These are phyloP conservation scores for Malus sylvestris DNA, from an alignment of 306 rosid species.

Conservation along the genomic window DNA sequence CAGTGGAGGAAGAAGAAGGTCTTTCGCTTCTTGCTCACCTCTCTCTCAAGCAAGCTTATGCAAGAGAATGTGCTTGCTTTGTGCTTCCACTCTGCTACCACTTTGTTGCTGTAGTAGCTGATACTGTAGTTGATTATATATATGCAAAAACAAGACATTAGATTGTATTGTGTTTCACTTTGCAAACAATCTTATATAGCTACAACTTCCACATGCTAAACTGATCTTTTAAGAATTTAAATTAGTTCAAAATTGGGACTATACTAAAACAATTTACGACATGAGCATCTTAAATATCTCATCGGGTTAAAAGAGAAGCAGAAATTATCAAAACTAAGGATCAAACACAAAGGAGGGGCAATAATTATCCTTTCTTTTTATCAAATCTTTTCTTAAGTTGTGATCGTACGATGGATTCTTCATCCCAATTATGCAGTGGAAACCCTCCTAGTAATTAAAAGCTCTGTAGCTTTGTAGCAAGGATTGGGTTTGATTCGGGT, in stretches of 20 bases:
- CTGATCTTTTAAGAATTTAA: background rate
- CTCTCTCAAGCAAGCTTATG: conserved; percentile 58
- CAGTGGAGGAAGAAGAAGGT: background rate
- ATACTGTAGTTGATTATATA: background rate
- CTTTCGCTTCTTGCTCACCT: conserved; percentile 47
- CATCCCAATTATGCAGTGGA: no score
- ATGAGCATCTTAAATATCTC: background rate
- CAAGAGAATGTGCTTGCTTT: conserved; percentile 90
- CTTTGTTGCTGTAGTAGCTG: background rate
- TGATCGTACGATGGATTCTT: no score
- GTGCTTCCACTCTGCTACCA: conserved; percentile 55
- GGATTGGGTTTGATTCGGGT: no score
- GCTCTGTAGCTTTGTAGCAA: no score
- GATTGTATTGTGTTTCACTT: no score
- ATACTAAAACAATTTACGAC: background rate
- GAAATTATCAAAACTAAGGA: background rate
- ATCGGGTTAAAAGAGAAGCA: background rate
- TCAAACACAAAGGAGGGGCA: background rate
- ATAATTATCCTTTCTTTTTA: background rate
- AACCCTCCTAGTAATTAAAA: no score
- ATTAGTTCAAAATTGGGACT: background rate
- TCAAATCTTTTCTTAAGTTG: no score
- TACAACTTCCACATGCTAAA: background rate
- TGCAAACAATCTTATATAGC: background rate
- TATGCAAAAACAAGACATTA: no score